Evolutionary conservation across 169 alveolate species (phyloP).

Genomic region (Plasmodium cynomolgi): DNA sequence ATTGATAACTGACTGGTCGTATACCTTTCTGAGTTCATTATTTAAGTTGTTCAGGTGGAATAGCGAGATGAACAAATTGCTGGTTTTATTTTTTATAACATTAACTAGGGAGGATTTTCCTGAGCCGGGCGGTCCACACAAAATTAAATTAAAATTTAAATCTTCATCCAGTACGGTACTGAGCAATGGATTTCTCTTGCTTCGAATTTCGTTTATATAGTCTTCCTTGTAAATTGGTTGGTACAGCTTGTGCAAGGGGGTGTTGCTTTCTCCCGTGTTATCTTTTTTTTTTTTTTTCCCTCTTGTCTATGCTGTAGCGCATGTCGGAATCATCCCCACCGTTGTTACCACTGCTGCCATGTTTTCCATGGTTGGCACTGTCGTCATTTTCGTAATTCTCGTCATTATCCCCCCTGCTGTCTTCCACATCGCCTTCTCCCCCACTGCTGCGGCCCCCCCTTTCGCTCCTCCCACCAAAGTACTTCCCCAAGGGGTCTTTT

Average conservation of each 20-base stretch:
- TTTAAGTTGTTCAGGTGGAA: constrained; percentile 67
- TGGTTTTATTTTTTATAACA: constrained; percentile 76
- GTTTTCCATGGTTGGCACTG: not conserved
- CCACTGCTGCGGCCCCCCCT: not conserved
- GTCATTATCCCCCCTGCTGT: not conserved
- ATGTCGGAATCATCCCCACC: not conserved
- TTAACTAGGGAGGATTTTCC: constrained; percentile 83
- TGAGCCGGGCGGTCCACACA: constrained; percentile 87
- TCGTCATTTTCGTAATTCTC: not conserved
- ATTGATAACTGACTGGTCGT: constrained; percentile 48
- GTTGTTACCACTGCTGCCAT: not conserved
- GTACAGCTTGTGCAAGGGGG: constrained; percentile 71
- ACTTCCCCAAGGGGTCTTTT: not conserved
- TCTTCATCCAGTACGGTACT: constrained; percentile 51
- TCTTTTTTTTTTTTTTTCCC: not conserved
- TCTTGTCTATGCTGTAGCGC: not conserved
- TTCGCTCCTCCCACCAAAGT: not conserved
- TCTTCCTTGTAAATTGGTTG: constrained; percentile 72
- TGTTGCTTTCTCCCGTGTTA: not conserved
- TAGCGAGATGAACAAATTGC: constrained; percentile 35
- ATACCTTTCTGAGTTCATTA: constrained; percentile 47
- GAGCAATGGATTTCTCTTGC: constrained; percentile 43
- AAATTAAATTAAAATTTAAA: constrained; percentile 73
- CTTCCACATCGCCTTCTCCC: constrained; percentile 1
- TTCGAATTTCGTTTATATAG: constrained; percentile 53